Percentiles rank a stretch among this genome's conserved stretches.
Conservation (phyloP, 73 alveolate genomes). For the Blepharisma stoltei region DNA sequence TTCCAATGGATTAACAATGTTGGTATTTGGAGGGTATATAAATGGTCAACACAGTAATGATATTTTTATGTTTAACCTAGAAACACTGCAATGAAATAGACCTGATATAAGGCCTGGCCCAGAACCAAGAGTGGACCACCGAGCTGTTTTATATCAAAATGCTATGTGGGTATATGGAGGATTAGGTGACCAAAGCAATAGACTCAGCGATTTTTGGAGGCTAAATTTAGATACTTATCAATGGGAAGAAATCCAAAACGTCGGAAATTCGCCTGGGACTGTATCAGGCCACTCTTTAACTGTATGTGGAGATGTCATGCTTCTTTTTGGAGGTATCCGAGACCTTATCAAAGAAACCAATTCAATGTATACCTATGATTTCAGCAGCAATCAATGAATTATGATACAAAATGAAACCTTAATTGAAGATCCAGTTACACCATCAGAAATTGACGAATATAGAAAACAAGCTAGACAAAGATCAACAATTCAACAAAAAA, state of each 20-base stretch:
- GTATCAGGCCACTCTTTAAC: background rate
- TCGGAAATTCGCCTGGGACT: background rate
- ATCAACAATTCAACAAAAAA: background rate
- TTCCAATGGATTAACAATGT: conserved; percentile 16
- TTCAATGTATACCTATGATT: background rate
- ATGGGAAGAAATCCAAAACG: background rate
- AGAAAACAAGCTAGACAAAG: background rate
- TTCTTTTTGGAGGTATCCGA: conserved; percentile 34
- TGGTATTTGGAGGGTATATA: conserved; percentile 13
- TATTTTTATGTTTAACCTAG: background rate
- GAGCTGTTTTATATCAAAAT: background rate
- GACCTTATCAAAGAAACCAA: conserved; percentile 27
- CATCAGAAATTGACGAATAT: background rate
- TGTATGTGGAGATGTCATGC: background rate
- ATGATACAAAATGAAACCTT: background rate
- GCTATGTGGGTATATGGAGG: background rate
- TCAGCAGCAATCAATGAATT: background rate
- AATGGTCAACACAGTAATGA: background rate
- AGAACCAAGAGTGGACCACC: background rate
- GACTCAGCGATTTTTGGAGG: background rate
- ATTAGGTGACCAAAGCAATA: conserved; percentile 33
- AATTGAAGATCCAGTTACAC: conserved; percentile 3
- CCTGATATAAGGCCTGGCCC: background rate
- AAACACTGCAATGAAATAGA: background rate
- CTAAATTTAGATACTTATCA: background rate